Percentiles rank a stretch among this genome's conserved stretches.
Conservation (phyloP, 306 rosid genomes). For the Coriaria nepalensis region DNA sequence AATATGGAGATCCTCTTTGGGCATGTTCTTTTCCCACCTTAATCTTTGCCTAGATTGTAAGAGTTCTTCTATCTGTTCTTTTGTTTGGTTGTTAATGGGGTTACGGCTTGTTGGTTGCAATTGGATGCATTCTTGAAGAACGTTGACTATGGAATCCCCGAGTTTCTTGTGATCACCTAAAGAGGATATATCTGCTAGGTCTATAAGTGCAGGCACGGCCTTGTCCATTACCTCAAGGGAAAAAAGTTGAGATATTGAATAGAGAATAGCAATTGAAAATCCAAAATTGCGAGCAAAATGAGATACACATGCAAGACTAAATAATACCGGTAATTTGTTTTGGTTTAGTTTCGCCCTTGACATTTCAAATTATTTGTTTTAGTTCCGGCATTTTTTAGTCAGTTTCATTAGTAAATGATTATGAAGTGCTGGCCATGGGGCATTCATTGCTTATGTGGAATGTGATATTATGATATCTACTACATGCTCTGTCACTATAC, state of each 20-base stretch:
- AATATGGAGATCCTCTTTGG: constrained; percentile 92
- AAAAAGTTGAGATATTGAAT: neutral
- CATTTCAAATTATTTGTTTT: too few relatives aligned
- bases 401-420: too few relatives aligned
- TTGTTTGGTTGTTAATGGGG: constrained; percentile 38
- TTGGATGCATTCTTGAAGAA: constrained; percentile 81
- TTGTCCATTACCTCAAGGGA: constrained; percentile 71
- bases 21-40: constrained; percentile 91
- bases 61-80: constrained; percentile 81
- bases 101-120: constrained; percentile 66
- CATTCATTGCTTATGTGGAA: too few relatives aligned
- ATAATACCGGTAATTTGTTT: too few relatives aligned
- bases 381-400: too few relatives aligned
- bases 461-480: too few relatives aligned
- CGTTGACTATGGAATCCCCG: constrained; percentile 70
- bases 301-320: too few relatives aligned
- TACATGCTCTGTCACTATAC: too few relatives aligned
- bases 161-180: constrained; percentile 88
- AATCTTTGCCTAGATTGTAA: constrained; percentile 62
- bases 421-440: too few relatives aligned
- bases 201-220: constrained; percentile 80
- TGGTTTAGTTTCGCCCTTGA: too few relatives aligned
- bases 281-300: too few relatives aligned
- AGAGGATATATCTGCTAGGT: constrained; percentile 79
- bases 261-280: too few relatives aligned